Base-by-base conservation (phyloP, 2,329 filamentous ascomycete genomes). In the Trichoderma koningii region DNA sequence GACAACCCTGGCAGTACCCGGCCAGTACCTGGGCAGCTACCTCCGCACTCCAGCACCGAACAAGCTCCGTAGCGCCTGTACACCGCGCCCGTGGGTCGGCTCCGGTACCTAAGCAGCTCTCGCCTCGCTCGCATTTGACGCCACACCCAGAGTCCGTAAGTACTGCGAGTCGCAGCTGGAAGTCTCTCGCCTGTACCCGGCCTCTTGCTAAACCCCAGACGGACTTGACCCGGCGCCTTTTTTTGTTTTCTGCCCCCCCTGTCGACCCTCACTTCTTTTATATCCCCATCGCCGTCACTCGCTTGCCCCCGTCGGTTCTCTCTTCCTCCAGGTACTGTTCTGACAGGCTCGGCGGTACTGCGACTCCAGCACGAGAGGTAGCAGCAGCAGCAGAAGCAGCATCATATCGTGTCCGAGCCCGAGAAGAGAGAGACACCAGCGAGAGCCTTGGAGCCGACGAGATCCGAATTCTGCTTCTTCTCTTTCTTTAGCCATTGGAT, bases 181-280 rank as follows among this genome's bases (percentile, higher is more conserved):
- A 30, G 50, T 19, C 45, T 61, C 55, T 55, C 38, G 26, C 34
- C 52, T 19, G 52, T 52, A 55, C 56, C 56, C 55, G 51, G 42
- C 52, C 45, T 60, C 63, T 38, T 65, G 51, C 62, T 55, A 17
- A 65, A 55, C 56, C 63, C 56, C 56, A 65, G 63, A 65, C 42
- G 53, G 44, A 42, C 56, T 44, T 65, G 55, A n/a, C 26, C 63
- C 50, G 28, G 47, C 63, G 50, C 48, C 30, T 42, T 48, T 59
- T 60, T 63, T 30, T 38, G n/a, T 28, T 55, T 28, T 56, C 38
- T 62, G 7, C 19, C 26, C 52, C 60, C 61, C 60, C 52, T 66
- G 47, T 28, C 34, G 34, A 23, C 55, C 21, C 48, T 66, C 52
- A 19, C 23, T 38, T 62, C 59, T 53, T 53, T 62, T 62, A 62